phyloP scores from a whole-genome alignment of 2,329 filamentous ascomycete genomes.

The Leptographium lundbergii region DNA sequence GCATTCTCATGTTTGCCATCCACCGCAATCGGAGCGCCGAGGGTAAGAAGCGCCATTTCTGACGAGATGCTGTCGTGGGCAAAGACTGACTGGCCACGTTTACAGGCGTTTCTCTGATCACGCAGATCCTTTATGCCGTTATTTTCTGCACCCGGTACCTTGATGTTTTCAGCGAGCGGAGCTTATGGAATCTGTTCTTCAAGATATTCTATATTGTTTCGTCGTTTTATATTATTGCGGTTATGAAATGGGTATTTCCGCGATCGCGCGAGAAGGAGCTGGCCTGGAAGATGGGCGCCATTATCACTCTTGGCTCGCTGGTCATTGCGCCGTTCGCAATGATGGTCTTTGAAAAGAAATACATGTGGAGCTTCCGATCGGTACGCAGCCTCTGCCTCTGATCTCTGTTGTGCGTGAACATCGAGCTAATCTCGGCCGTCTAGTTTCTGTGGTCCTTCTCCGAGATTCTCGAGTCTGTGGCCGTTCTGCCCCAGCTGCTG shows the following conservation, averaged over 20 bases:
- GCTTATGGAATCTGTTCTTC: slow-evolving; percentile 62
- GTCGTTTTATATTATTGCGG: slow-evolving; percentile 71
- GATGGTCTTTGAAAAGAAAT: slow-evolving; percentile 46
- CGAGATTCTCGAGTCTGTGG: slow-evolving; percentile 81
- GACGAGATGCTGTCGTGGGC: neutral
- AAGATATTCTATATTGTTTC: slow-evolving; percentile 82
- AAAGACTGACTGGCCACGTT: neutral
- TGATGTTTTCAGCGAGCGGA: slow-evolving; percentile 54
- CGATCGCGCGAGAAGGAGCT: slow-evolving; percentile 82
- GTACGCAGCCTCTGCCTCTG: slow-evolving; percentile 23
- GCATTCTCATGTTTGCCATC: slow-evolving; percentile 82
- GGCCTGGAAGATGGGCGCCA: slow-evolving; percentile 80
- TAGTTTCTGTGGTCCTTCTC: slow-evolving; percentile 81
- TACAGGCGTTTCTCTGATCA: slow-evolving; percentile 77
- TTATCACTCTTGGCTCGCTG: slow-evolving; percentile 52
- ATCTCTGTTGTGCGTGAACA: neutral
- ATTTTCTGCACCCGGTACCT: slow-evolving; percentile 84
- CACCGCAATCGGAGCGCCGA: slow-evolving; percentile 80
- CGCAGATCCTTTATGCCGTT: slow-evolving; percentile 71
- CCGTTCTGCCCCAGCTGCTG: slow-evolving; percentile 80
- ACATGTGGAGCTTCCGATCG: slow-evolving; percentile 33
- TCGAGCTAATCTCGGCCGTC: neutral
- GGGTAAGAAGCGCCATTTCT: slow-evolving; percentile 31
- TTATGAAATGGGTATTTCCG: slow-evolving; percentile 80
- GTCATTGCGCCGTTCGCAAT: slow-evolving; percentile 60